Conservation (phyloP, 1,139 yeast species). For the Pichia sp. region DNA sequence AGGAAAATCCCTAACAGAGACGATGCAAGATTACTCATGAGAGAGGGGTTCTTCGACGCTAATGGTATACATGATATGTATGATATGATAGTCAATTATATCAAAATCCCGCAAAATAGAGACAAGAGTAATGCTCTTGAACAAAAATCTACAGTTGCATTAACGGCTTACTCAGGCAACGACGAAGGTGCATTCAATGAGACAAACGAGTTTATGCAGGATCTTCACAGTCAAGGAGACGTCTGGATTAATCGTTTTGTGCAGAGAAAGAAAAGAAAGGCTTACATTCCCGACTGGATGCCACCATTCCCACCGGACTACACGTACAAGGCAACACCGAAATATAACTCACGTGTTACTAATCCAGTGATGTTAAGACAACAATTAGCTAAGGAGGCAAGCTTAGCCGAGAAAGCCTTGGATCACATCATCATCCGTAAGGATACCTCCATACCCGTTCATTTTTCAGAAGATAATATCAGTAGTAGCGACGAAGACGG, state of each 20-base stretch:
- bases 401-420: constrained; percentile 72
- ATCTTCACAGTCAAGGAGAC: constrained; percentile 31
- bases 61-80: constrained; percentile 40
- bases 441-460: constrained; percentile 3
- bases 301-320: constrained; percentile 92
- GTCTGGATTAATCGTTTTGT: constrained; percentile 17
- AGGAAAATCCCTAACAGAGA: constrained; percentile 50
- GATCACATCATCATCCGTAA: constrained; percentile 39
- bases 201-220: constrained; percentile 37
- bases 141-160: constrained; percentile 2
- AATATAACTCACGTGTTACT: constrained; percentile 52
- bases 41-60: constrained; percentile 38
- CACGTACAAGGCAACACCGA: constrained; percentile 74
- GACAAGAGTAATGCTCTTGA: constrained; percentile 3
- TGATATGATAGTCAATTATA: constrained; percentile 4
- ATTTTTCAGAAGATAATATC: constrained; percentile 14
- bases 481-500: constrained; percentile 16
- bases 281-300: constrained; percentile 62
- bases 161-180: constrained; percentile 16
- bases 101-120: no score
- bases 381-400: constrained; percentile 69
- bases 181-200: constrained; percentile 20
- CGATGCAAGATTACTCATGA: constrained; percentile 48
- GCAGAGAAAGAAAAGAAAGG: constrained; percentile 29
- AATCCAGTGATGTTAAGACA: constrained; percentile 69